Base-by-base conservation (phyloP, 139 green algal species). In the Volvox reticuliferus region DNA sequence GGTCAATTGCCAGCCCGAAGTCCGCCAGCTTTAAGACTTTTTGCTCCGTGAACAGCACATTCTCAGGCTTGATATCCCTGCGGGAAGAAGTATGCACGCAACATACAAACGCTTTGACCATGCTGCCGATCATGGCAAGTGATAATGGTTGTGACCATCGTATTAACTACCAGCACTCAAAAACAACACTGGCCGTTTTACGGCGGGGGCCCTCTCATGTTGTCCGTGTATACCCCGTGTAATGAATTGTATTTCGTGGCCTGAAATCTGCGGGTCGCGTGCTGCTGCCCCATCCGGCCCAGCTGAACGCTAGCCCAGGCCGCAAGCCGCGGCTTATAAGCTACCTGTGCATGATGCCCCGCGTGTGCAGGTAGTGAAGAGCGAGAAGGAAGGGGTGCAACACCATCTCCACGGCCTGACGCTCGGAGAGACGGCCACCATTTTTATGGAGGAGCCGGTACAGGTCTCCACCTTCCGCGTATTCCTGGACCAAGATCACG, bases 401-500 rank as follows among this genome's bases (percentile, higher is more conserved):
- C 93, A 96, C 94, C 93, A 95, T 95, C 90, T 96, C 93, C 61
- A 96, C 94, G 55, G 94, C 94, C 73, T 95, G 90, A 0, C 93
- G 85, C 94, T 96, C 94, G 24, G 65, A 86, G 28, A 96, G 92
- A 28, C 94, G 89, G 30, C 94, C 94, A 36, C 94, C 94, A 30
- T 96, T 95, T 36, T 93, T 93, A 73, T 96, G 93, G 87, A 96
- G 87, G 83, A 96, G 92, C 12, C 87, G 91, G 89, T 95, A 95
- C 69, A 96, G 91, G 93, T 96, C 94, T 16, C 94, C 94, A 21
- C 94, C 94, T 79, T 95, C 93, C 0, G 93, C 93, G 73, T 96
- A 96, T 88, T 96, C 94, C 88, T 96, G 94, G 1, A 96, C 94
- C 91, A 96, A 87, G 65, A 96, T 92, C 30, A 96, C 93, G 37